Evolutionary conservation across 306 rosid genomes (phyloP), one percentile per base, ranked within the genome.

Genomic region (Vigna trinervia): DNA sequence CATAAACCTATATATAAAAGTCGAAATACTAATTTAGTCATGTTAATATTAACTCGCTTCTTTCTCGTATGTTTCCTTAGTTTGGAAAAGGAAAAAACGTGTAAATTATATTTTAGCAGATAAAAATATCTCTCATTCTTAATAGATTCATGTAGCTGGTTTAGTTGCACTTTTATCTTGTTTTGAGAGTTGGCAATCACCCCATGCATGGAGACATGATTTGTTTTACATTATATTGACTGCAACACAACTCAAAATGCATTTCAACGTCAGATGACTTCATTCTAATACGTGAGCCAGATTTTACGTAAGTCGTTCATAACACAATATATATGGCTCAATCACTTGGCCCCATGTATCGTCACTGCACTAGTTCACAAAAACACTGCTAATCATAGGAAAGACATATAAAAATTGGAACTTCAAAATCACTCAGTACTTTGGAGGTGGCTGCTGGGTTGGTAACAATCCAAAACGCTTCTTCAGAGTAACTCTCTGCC

Each of bases 401-500:
- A 65, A 19, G 45, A 60, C 38, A 20, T 26, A 0, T 5, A 45
- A 65, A 23, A 51, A 12, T 11, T 36, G 28, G 41, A 50, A 67
- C 34, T 60, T 43, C 66, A 26, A 51, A 13, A 52, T 68, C 43
- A 7, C 22, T 88, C 87, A 94, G 59, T 91, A 91, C 79, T 91
- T 94, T 43, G 2, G 89, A 36, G 98, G 86, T 61, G 98, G 73
- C 76, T 90, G 89, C 80, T 94, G 97, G 76, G 93, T 94, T 19
- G 97, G 97, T 80, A 91, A 85, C 83, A 94, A 80, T 54, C 96
- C 97, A 67, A 94, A 91, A 19, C 98, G 93, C 89, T 94, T 94
- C 93, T 94, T 94, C 79, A 94, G 78, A 75, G 87, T 91, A 84
- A 85, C 84, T 71, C 98, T 87, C 26, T 94, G 97, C 83, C 91